Base-by-base conservation (phyloP, 305 asterid species). In the Fraxinus dipetala region DNA sequence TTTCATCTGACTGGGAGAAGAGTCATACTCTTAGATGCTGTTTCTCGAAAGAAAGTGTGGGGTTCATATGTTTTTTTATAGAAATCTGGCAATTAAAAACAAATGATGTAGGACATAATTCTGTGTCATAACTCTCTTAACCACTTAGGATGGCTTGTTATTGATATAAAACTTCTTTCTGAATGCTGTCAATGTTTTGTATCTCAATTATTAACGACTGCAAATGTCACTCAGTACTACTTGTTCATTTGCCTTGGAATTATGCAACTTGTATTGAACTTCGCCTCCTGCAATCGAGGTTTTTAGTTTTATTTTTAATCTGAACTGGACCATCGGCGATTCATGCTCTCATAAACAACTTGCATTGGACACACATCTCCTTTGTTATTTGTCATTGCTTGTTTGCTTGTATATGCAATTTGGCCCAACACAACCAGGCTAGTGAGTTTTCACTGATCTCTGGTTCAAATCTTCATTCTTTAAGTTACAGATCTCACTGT, bases 371-470 rank as follows among this genome's bases (percentile, higher is more conserved):
- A 43, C 7, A 38, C 22, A n/a, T 16, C 31, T 48, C 75, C 3
- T 26, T 67, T 45, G 48, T 73, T 45, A 54, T 76, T 54, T 85
- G 81, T 54, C 14, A 26, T 84, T 87, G 79, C 77, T 45, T 76
- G 77, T 83, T 82, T 85, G 51, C 87, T 87, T 83, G 61, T 86
- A 35, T 85, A 80, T 89, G 89, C 90, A 88, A 89, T 88, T 86
- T 84, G 93, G 91, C 84, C 45, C 89, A 83, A 81, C 87, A 83
- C 85, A 86, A 75, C 88, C 83, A 79, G 86, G 87, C 86, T 86
- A 81, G 95, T 89, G 89, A 85, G 89, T 75, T 83, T 83, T 48
- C 40, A 80, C 82, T 78, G 28, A 31, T 69, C 70, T 79, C 13
- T 59, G 30, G 14, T 80, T 77, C 16, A 5, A 26, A n/a, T 75